Evolutionary conservation across 257 asterid species (phyloP).

Genomic region (Cordia subcordata): DNA sequence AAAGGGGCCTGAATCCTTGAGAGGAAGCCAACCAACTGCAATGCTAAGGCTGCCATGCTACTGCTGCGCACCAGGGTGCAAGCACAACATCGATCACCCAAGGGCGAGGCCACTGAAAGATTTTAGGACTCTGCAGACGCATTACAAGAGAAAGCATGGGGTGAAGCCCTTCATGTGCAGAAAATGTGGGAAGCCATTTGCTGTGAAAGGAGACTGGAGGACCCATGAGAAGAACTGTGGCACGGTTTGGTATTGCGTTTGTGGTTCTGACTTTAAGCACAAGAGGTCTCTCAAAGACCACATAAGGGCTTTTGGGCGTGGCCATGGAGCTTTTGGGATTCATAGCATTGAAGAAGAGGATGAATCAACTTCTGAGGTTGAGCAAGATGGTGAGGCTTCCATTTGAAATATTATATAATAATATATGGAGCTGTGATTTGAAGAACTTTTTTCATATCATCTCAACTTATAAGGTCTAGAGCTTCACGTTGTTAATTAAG

Average conservation of each 20-base stretch:
- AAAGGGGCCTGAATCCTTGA: conserved; percentile 1
- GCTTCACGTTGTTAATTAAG: too few species aligned
- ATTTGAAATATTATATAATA: background rate
- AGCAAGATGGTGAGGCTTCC: conserved; percentile 2
- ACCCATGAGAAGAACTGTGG: conserved; percentile 6
- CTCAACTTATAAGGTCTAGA: too few species aligned
- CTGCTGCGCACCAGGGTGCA: conserved; percentile 1
- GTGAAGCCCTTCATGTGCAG: background rate
- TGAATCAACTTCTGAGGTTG: background rate
- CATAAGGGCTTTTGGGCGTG: background rate
- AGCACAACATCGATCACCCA: conserved; percentile 6
- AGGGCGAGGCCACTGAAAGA: conserved; percentile 1
- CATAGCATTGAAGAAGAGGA: background rate
- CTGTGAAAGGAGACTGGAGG: conserved; percentile 7
- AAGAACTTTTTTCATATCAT: too few species aligned
- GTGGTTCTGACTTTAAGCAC: conserved; percentile 8
- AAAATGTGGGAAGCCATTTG: conserved; percentile 4
- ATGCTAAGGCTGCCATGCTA: conserved; percentile 4
- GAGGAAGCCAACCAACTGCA: conserved; percentile 4
- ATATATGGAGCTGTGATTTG: background rate
- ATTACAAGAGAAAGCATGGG: conserved; percentile 7
- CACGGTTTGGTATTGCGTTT: background rate
- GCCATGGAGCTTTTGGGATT: background rate
- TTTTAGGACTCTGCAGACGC: conserved; percentile 6
- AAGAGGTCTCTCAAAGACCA: conserved; percentile 6